Evolutionary conservation across 75 land plant genomes (phyloP).

Genomic region (Larix kaempferi): DNA sequence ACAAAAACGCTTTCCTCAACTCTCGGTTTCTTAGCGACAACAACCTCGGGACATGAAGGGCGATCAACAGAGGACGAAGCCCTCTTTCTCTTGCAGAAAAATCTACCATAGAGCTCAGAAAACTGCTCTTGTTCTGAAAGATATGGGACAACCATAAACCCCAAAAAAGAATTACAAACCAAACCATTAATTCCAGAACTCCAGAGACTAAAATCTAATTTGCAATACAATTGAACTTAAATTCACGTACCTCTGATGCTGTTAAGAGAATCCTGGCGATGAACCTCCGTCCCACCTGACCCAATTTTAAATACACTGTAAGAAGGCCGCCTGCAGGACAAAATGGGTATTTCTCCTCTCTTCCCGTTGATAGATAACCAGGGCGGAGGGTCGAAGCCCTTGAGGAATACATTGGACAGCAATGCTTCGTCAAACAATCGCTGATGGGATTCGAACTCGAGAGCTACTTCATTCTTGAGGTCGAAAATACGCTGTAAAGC

Average conservation of each 20-base stretch:
- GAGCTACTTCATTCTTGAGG: conserved; percentile 23
- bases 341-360: too few species aligned
- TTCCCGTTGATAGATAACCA: conserved; percentile 15
- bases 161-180: background rate
- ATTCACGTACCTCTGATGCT: background rate
- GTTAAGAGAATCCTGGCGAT: background rate
- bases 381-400: conserved; percentile 42
- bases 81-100: background rate
- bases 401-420: conserved; percentile 28
- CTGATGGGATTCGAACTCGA: conserved; percentile 34
- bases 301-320: too few species aligned
- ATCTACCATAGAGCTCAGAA: background rate
- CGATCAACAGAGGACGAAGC: background rate
- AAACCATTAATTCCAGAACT: background rate
- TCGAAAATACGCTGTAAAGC: conserved; percentile 45
- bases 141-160: too few species aligned
- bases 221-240: background rate
- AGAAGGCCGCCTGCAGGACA: too few species aligned
- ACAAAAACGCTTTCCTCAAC: background rate
- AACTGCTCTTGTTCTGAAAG: background rate
- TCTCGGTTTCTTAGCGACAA: background rate
- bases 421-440: conserved; percentile 28
- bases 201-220: background rate
- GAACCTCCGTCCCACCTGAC: too few species aligned
- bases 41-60: background rate